A percentile compares a stretch with the other conserved stretches of the same genome.
phyloP scores from a whole-genome alignment of 2,329 filamentous ascomycete genomes.

The Dothistroma pini region DNA sequence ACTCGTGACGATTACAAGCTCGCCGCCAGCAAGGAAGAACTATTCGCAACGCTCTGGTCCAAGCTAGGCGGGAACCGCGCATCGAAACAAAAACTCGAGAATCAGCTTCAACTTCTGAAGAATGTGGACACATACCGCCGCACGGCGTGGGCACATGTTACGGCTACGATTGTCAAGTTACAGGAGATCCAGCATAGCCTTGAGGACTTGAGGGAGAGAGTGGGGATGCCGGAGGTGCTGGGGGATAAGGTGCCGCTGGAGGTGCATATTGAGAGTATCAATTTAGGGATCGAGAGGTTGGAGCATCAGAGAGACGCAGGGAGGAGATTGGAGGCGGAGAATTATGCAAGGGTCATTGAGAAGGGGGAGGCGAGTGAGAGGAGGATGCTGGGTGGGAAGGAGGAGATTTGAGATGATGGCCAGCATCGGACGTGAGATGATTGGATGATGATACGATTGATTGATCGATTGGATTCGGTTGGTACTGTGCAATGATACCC shows the following conservation, averaged over 20 bases:
- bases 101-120: slow-evolving; percentile 61
- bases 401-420: slow-evolving; percentile 5
- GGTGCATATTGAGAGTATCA: slow-evolving; percentile 73
- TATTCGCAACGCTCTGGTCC: slow-evolving; percentile 69
- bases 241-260: slow-evolving; percentile 59
- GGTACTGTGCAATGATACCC: slow-evolving; percentile 14
- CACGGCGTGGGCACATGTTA: slow-evolving; percentile 65
- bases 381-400: slow-evolving; percentile 20
- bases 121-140: slow-evolving; percentile 65
- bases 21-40: slow-evolving; percentile 58
- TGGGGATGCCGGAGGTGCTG: slow-evolving; percentile 62
- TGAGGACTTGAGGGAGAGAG: slow-evolving; percentile 66
- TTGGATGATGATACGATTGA: slow-evolving; percentile 6
- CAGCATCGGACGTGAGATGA: background rate
- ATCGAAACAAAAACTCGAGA: slow-evolving; percentile 58
- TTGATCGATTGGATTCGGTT: slow-evolving; percentile 5
- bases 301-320: slow-evolving; percentile 58
- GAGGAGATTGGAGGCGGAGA: slow-evolving; percentile 29
- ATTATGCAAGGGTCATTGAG: slow-evolving; percentile 25
- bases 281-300: slow-evolving; percentile 67
- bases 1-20: slow-evolving; percentile 60
- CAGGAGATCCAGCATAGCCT: slow-evolving; percentile 68
- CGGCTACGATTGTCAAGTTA: slow-evolving; percentile 65
- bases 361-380: slow-evolving; percentile 21
- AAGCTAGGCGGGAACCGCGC: slow-evolving; percentile 66